These are phyloP conservation scores for Dactylellina sp. DNA, from an alignment of 2,329 filamentous ascomycete species.

Conservation along the genomic window DNA sequence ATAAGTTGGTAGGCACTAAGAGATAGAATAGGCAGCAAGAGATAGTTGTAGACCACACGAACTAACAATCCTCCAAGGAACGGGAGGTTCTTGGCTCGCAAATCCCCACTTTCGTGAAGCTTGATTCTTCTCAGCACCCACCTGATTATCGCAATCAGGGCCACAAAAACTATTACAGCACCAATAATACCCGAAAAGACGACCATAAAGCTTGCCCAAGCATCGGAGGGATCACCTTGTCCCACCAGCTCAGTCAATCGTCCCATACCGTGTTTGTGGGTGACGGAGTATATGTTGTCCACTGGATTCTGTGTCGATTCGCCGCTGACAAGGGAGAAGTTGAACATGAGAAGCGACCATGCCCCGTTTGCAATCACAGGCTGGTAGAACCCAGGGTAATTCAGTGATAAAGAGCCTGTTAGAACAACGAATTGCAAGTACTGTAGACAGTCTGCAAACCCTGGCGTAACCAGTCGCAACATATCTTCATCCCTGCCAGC, in stretches of 20 bases:
- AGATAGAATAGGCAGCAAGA: constrained; percentile 85
- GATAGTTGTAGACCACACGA: constrained; percentile 90
- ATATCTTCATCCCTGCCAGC: constrained; percentile 94
- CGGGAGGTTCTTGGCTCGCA: constrained; percentile 89
- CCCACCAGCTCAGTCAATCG: constrained; percentile 83
- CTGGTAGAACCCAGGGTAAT: constrained; percentile 94
- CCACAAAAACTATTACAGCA: constrained; percentile 75
- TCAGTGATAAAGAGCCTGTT: constrained; percentile 85
- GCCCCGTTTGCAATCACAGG: constrained; percentile 86
- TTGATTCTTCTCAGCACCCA: constrained; percentile 80
- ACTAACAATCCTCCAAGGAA: constrained; percentile 73
- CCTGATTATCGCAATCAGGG: constrained; percentile 79
- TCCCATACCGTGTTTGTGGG: constrained; percentile 82
- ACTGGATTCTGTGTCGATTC: constrained; percentile 74
- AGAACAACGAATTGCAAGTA: constrained; percentile 94
- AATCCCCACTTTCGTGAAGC: constrained; percentile 82
- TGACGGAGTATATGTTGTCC: constrained; percentile 87
- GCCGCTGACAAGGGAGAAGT: constrained; percentile 76
- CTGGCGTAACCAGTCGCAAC: constrained; percentile 89
- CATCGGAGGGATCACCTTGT: constrained; percentile 78
- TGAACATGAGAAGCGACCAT: constrained; percentile 94
- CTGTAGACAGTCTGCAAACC: constrained; percentile 95
- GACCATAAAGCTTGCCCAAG: constrained; percentile 94
- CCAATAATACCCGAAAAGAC: constrained; percentile 85
- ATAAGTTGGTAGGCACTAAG: constrained; percentile 93